Conservation (phyloP, 2,329 filamentous ascomycete species). For the Alternaria novae-zelandiae region DNA sequence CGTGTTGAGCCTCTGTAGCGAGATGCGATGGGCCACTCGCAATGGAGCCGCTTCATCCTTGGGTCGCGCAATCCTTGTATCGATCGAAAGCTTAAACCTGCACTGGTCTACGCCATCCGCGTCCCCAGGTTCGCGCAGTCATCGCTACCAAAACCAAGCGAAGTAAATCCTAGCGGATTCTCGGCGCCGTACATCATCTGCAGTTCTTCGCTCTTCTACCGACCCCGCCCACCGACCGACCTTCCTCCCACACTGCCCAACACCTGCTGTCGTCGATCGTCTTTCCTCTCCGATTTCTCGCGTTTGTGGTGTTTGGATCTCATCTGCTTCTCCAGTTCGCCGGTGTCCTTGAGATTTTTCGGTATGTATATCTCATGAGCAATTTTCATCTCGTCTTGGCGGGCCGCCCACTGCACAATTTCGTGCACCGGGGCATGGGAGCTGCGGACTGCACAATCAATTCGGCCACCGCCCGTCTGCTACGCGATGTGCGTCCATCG, state of each 20-base stretch:
- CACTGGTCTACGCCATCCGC: slow-evolving; percentile 21
- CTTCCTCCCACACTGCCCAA: slow-evolving; percentile 20
- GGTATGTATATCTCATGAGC: slow-evolving; percentile 28
- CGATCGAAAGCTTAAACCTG: slow-evolving; percentile 47
- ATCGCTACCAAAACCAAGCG: slow-evolving; percentile 30
- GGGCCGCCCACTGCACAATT: slow-evolving; percentile 10
- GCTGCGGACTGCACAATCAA: slow-evolving; percentile 9
- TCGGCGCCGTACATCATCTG: slow-evolving; percentile 31
- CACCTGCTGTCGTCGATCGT: slow-evolving; percentile 12
- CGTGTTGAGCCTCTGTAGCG: slow-evolving; percentile 30
- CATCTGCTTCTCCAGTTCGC: slow-evolving; percentile 26
- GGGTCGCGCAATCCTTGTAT: slow-evolving; percentile 12
- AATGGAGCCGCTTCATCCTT: slow-evolving; percentile 18
- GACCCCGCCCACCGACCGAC: slow-evolving; percentile 23
- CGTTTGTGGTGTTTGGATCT: slow-evolving; percentile 40
- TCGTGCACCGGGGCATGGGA: slow-evolving; percentile 7
- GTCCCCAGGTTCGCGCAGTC: slow-evolving; percentile 21
- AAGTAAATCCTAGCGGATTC: slow-evolving; percentile 22
- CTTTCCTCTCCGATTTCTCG: slow-evolving; percentile 40
- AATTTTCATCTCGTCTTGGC: slow-evolving; percentile 39
- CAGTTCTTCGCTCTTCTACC: slow-evolving; percentile 27
- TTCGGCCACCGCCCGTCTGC: background rate
- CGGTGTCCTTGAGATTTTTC: slow-evolving; percentile 31
- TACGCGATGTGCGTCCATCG: slow-evolving; percentile 3
- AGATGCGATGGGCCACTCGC: slow-evolving; percentile 36